phyloP scores from a whole-genome alignment of 2,329 filamentous ascomycete species.

The Penicillium sp. region DNA sequence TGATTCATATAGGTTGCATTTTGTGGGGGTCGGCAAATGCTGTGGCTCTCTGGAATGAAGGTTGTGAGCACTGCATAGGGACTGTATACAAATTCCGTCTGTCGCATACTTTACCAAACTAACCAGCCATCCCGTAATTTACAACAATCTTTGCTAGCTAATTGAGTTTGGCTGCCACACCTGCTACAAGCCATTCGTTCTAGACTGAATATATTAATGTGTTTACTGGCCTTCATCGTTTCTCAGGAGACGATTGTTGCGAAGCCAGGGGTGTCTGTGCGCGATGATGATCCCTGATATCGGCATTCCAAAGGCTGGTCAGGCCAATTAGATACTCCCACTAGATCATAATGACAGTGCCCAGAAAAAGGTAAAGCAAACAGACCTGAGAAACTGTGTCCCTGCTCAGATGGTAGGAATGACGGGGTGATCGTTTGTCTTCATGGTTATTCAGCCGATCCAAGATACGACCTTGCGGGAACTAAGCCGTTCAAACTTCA shows the following conservation, averaged over 20 bases:
- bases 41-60: constrained; percentile 18
- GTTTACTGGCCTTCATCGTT: not conserved
- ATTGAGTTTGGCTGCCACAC: not conserved
- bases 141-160: not conserved
- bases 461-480: not conserved
- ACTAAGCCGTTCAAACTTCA: not conserved
- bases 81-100: constrained; percentile 5
- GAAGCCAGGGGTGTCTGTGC: constrained; percentile 18
- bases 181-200: not conserved
- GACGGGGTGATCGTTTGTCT: not conserved
- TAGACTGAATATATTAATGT: not conserved
- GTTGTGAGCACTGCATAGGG: not conserved
- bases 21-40: not conserved
- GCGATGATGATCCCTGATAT: constrained; percentile 4
- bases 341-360: constrained; percentile 17
- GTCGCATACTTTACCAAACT: constrained; percentile 2
- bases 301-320: constrained; percentile 16
- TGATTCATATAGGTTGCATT: constrained; percentile 10
- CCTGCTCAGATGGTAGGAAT: constrained; percentile 10
- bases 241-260: not conserved
- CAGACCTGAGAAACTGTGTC: not conserved
- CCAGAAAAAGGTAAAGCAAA: not conserved
- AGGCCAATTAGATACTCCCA: not conserved
- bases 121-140: not conserved
- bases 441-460: not conserved